A percentile compares a stretch with the other conserved stretches of the same genome.
phyloP scores from a whole-genome alignment of 192 early-diverging fungal species.

The Obelidium mucronatum region DNA sequence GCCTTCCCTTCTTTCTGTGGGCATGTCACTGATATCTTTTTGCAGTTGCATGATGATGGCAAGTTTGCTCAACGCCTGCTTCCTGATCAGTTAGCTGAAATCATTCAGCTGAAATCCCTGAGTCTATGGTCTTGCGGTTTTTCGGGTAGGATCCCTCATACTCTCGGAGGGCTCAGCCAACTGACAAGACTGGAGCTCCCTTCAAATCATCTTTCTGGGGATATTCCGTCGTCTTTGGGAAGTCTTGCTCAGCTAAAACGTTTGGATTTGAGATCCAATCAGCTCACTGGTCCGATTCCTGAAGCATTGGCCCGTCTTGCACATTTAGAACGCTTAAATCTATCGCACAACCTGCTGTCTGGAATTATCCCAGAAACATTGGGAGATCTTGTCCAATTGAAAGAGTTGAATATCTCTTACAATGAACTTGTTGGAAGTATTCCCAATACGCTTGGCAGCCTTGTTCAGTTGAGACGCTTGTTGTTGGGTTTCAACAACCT shows the following conservation, averaged over 20 bases:
- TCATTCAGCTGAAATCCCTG: no score
- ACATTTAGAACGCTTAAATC: neutral
- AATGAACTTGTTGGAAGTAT: neutral
- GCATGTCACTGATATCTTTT: no score
- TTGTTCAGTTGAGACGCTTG: neutral
- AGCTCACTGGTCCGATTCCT: constrained; percentile 1
- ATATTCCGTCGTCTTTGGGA: neutral
- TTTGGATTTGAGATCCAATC: neutral
- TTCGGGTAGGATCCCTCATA: no score
- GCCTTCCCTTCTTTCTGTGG: no score
- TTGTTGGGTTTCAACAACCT: neutral
- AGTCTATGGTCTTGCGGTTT: no score
- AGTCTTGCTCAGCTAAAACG: neutral
- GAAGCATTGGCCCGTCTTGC: neutral
- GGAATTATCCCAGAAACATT: neutral
- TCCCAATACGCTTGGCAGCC: neutral
- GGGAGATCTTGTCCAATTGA: neutral
- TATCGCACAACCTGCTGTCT: neutral
- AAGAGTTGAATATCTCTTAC: neutral
- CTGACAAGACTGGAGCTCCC: neutral
- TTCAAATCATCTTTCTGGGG: neutral
- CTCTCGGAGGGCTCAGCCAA: no score
- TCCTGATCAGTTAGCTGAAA: no score
- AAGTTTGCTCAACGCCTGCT: no score
- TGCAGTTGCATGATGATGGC: no score